Conservation (phyloP, 768 basidiomycete genomes). For the Mycena sanguinolenta region DNA sequence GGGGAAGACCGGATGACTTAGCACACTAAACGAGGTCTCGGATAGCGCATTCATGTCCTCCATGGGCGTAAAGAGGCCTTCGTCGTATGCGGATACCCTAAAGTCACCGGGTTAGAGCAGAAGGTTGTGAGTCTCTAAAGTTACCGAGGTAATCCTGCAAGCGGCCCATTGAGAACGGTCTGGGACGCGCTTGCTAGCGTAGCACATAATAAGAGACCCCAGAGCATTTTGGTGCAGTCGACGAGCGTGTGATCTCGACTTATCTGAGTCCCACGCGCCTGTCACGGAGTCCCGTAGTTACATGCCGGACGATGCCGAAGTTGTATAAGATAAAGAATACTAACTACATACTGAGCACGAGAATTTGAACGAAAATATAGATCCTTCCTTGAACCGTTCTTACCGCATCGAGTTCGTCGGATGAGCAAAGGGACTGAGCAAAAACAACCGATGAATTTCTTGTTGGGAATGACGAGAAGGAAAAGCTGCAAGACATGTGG, state of each 20-base stretch:
- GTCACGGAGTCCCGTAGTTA: too few species aligned
- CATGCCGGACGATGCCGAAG: not conserved
- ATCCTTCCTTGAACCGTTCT: too few species aligned
- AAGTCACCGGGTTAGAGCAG: not conserved
- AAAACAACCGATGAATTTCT: constrained; percentile 23
- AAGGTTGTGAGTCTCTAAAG: not conserved
- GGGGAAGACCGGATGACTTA: constrained; percentile 61
- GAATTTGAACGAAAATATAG: too few species aligned
- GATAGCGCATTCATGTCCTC: constrained; percentile 41
- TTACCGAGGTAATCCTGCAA: not conserved
- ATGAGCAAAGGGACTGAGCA: constrained; percentile 13
- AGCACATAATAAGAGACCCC: not conserved
- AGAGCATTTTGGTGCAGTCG: constrained; percentile 2
- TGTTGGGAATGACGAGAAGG: constrained; percentile 7
- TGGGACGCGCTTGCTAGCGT: constrained; percentile 4
- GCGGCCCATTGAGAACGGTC: not conserved
- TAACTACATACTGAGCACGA: too few species aligned
- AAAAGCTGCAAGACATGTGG: not conserved
- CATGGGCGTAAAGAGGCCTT: constrained; percentile 35
- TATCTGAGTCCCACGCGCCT: not conserved
- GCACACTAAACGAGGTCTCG: constrained; percentile 49
- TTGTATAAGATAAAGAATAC: not conserved
- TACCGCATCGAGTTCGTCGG: not conserved
- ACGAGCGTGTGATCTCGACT: too few species aligned
- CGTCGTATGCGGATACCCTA: constrained; percentile 33